Evolutionary conservation across 1,284 basidiomycete species (phyloP).

Genomic region (Leccinum solheimii): DNA sequence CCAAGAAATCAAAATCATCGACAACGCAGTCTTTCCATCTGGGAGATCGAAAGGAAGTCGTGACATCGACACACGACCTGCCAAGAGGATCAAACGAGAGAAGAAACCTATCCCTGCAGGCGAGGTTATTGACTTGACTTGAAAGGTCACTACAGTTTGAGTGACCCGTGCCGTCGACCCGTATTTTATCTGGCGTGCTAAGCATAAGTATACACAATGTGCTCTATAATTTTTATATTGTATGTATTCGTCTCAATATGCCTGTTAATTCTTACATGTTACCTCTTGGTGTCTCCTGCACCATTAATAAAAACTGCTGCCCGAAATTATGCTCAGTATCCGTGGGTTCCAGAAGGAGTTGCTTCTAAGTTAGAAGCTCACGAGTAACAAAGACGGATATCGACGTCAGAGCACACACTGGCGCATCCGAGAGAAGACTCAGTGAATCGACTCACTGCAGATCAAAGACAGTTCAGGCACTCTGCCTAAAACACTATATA

Average conservation of each 20-base stretch:
- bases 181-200: not conserved
- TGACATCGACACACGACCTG: slow-evolving; percentile 6
- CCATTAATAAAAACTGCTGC: slow-evolving; percentile 1
- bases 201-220: not conserved
- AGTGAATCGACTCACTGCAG: not conserved
- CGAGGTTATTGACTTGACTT: slow-evolving; percentile 35
- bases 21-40: not conserved
- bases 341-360: not conserved
- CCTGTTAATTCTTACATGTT: not conserved
- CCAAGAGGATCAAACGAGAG: slow-evolving; percentile 32
- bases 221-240: not conserved
- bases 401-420: slow-evolving; percentile 4
- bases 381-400: not conserved
- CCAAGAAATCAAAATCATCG: slow-evolving; percentile 11
- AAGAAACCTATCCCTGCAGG: slow-evolving; percentile 6
- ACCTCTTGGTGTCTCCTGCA: not conserved
- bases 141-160: slow-evolving; percentile 2
- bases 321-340: not conserved
- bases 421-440: not conserved
- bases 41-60: slow-evolving; percentile 8
- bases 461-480: slow-evolving; percentile 2
- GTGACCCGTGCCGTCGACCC: not conserved
- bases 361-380: not conserved
- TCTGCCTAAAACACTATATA: not conserved
- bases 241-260: not conserved